Percentiles rank a stretch among this genome's conserved stretches.
These are phyloP conservation scores for Massariosphaeria phaeospora DNA, from an alignment of 495 filamentous ascomycete species.

Conservation along the genomic window DNA sequence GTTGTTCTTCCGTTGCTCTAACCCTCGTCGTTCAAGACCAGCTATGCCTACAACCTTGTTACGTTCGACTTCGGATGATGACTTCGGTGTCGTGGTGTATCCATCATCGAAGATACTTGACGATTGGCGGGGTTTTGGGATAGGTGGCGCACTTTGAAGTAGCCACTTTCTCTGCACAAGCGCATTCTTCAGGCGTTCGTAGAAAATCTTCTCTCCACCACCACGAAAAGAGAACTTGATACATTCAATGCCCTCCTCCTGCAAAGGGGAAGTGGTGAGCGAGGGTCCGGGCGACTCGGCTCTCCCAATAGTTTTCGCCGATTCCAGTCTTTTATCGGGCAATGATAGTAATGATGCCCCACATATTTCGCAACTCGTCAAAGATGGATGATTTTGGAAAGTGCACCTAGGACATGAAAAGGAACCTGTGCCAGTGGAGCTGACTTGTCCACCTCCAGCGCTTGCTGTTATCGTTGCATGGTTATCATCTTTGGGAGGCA, in stretches of 20 bases:
- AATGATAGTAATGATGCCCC: conserved; percentile 66
- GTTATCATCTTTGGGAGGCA: not conserved
- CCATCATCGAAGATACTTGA: conserved; percentile 22
- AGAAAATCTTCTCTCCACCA: conserved; percentile 85
- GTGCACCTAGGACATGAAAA: conserved; percentile 86
- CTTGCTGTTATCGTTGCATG: not conserved
- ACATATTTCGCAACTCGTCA: conserved; percentile 86
- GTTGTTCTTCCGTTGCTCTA: conserved; percentile 82
- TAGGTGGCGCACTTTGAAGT: conserved; percentile 82
- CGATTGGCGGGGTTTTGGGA: conserved; percentile 57
- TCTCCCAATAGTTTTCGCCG: conserved; percentile 43
- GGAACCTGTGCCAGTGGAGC: not conserved
- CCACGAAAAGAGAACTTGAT: conserved; percentile 88
- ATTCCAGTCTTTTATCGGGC: conserved; percentile 39
- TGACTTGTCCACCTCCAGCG: not conserved
- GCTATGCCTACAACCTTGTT: conserved; percentile 81
- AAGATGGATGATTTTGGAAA: conserved; percentile 85
- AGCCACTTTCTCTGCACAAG: conserved; percentile 96
- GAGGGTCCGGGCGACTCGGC: conserved; percentile 76
- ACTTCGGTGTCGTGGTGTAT: not conserved
- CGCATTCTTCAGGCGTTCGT: conserved; percentile 78
- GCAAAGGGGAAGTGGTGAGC: conserved; percentile 37
- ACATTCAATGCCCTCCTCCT: conserved; percentile 60
- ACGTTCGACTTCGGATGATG: conserved; percentile 36
- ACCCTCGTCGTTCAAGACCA: conserved; percentile 76